Conservation (phyloP, 176 grass and related monocot genomes). For the Paspalum vaginatum region DNA sequence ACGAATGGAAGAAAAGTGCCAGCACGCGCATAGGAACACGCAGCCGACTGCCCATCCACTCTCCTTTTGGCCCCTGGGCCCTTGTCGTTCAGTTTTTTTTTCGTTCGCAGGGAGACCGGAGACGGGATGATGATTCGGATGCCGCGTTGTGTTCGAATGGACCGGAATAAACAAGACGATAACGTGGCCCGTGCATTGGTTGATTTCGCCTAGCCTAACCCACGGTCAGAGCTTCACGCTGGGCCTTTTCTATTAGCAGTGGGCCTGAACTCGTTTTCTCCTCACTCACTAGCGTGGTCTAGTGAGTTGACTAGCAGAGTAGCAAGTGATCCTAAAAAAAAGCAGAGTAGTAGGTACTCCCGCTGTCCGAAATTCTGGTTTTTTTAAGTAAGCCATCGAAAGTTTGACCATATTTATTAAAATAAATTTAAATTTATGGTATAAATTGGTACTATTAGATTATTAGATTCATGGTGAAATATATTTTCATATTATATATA, state of each 20-base stretch:
- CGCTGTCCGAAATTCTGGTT: no score
- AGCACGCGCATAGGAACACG: slow-evolving; percentile 16
- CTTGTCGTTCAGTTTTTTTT: background rate
- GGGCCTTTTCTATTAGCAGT: background rate
- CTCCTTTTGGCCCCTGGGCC: background rate
- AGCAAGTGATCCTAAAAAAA: no score
- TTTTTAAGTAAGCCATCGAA: no score
- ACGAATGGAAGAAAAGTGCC: background rate
- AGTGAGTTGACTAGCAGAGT: no score
- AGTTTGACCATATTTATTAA: no score
- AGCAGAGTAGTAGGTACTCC: no score
- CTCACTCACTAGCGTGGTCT: no score
- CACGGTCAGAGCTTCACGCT: background rate
- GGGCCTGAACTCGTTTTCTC: background rate
- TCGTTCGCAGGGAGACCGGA: background rate
- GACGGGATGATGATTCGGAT: background rate
- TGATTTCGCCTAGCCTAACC: slow-evolving; percentile 18
- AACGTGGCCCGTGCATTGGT: background rate
- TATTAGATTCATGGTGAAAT: no score
- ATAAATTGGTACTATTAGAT: no score
- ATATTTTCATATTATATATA: no score
- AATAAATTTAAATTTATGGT: no score
- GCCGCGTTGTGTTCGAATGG: slow-evolving; percentile 14
- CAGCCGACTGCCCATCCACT: background rate
- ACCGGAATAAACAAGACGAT: slow-evolving; percentile 21